These are phyloP conservation scores for Microascus cirrosus DNA, from an alignment of 2,329 filamentous ascomycete genomes.

Conservation along the genomic window DNA sequence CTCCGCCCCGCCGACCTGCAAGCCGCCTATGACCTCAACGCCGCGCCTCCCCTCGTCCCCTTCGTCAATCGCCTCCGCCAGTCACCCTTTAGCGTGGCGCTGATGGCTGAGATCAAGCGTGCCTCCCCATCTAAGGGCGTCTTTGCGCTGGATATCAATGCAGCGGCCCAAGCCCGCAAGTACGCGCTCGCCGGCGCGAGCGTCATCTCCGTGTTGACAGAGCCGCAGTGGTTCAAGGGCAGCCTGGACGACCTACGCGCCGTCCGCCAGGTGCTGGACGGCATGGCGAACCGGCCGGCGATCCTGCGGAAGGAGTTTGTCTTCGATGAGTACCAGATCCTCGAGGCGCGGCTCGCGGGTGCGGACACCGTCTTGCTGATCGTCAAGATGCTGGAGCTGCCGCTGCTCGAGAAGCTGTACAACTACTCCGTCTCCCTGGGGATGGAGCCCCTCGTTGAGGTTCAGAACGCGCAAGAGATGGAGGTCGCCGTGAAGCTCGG, in stretches of 20 bases:
- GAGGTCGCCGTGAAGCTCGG: slow-evolving; percentile 74
- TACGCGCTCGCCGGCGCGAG: slow-evolving; percentile 93
- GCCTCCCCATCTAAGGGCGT: slow-evolving; percentile 94
- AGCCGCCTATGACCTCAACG: slow-evolving; percentile 72
- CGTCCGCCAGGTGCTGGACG: slow-evolving; percentile 78
- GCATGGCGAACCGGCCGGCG: slow-evolving; percentile 85
- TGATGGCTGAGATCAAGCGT: slow-evolving; percentile 96
- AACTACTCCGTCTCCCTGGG: slow-evolving; percentile 79
- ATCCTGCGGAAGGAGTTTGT: slow-evolving; percentile 93
- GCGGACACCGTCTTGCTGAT: slow-evolving; percentile 93
- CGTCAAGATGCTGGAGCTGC: slow-evolving; percentile 79
- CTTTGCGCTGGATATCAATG: slow-evolving; percentile 78
- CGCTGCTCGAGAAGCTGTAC: slow-evolving; percentile 65
- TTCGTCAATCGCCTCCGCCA: slow-evolving; percentile 70
- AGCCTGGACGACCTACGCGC: slow-evolving; percentile 86
- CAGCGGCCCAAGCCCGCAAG: slow-evolving; percentile 77
- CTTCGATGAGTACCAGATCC: slow-evolving; percentile 95
- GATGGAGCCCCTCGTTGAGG: slow-evolving; percentile 96
- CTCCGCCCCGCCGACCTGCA: slow-evolving; percentile 75
- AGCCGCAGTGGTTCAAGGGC: slow-evolving; percentile 98
- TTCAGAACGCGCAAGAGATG: slow-evolving; percentile 93
- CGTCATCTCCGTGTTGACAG: slow-evolving; percentile 95
- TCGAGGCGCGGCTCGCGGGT: slow-evolving; percentile 85
- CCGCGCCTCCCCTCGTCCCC: slow-evolving; percentile 72
- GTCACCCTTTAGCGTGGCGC: slow-evolving; percentile 76